Conservation (phyloP, 208 protist genomes). For the Trypanosoma theileri region DNA sequence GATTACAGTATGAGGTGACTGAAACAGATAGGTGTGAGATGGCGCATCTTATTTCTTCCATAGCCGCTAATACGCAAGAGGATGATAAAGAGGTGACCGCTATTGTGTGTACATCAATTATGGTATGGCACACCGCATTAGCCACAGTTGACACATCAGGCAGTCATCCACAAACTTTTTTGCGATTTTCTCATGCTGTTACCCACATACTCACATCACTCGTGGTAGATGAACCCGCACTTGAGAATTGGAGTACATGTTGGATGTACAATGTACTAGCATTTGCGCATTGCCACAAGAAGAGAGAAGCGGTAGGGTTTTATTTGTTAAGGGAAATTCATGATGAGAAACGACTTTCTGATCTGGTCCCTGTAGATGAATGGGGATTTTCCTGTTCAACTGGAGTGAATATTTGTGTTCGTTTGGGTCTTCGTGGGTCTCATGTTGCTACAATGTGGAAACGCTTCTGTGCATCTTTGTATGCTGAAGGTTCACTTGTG, state of each 20-base stretch:
- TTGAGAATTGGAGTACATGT: slow-evolving; percentile 12
- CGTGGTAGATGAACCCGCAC: not conserved
- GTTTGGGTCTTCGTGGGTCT: slow-evolving; percentile 7
- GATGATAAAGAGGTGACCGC: not conserved
- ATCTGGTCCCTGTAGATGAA: not conserved
- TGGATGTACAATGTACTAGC: slow-evolving; percentile 30
- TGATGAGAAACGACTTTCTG: not conserved
- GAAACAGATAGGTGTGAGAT: not conserved
- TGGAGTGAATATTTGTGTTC: slow-evolving; percentile 12
- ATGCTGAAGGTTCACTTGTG: slow-evolving; percentile 9
- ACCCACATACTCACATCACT: slow-evolving; percentile 12
- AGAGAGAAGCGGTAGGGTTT: slow-evolving; percentile 9
- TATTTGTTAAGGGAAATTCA: slow-evolving; percentile 20
- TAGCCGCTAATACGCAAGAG: not conserved
- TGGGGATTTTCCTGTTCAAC: not conserved
- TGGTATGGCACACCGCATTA: slow-evolving; percentile 30
- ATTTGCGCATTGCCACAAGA: slow-evolving; percentile 17
- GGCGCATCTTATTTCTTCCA: not conserved
- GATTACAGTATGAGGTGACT: slow-evolving; percentile 1
- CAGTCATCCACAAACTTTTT: slow-evolving; percentile 11
- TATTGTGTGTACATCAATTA: slow-evolving; percentile 24
- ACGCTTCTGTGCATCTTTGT: slow-evolving; percentile 17
- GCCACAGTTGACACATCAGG: not conserved
- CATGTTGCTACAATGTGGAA: slow-evolving; percentile 14
- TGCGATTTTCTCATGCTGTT: slow-evolving; percentile 29